A percentile compares a stretch with the other conserved stretches of the same genome.
Evolutionary conservation across 2,329 filamentous ascomycete species (phyloP).

Genomic region (Aureobasidium sp.): DNA sequence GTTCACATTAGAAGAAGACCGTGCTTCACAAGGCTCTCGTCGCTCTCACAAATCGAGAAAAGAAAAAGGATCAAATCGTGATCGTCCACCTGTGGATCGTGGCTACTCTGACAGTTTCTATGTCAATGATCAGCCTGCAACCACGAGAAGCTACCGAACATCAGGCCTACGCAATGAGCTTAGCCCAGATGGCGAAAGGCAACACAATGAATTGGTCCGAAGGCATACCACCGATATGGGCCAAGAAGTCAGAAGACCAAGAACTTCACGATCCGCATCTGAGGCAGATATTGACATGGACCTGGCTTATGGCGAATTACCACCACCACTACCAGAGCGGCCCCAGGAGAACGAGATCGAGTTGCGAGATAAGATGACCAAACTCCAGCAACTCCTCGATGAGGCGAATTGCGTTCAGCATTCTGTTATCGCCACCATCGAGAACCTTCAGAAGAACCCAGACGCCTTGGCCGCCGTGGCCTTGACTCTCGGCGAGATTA

Average conservation of each 20-base stretch:
- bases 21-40: constrained; percentile 23
- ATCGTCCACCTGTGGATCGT: constrained; percentile 35
- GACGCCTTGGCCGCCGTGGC: constrained; percentile 92
- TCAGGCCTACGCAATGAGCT: constrained; percentile 27
- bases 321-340: constrained; percentile 54
- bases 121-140: constrained; percentile 30
- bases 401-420: constrained; percentile 87
- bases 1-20: constrained; percentile 24
- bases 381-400: constrained; percentile 69
- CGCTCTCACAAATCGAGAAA: constrained; percentile 13
- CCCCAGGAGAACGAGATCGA: constrained; percentile 45
- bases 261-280: constrained; percentile 31
- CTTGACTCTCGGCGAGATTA: constrained; percentile 85
- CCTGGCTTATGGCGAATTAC: constrained; percentile 79
- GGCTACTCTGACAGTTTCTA: constrained; percentile 41
- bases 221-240: constrained; percentile 32
- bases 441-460: constrained; percentile 71
- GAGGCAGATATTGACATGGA: constrained; percentile 70
- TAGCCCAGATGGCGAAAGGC: constrained; percentile 21
- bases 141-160: constrained; percentile 19
- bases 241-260: not conserved
- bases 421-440: constrained; percentile 73
- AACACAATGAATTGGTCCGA: constrained; percentile 34
- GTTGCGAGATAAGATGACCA: constrained; percentile 61
- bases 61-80: constrained; percentile 7